Percentiles rank a stretch among this genome's conserved stretches.
Evolutionary conservation across 768 basidiomycete species (phyloP).

Genomic region (Wakefieldia striispora): DNA sequence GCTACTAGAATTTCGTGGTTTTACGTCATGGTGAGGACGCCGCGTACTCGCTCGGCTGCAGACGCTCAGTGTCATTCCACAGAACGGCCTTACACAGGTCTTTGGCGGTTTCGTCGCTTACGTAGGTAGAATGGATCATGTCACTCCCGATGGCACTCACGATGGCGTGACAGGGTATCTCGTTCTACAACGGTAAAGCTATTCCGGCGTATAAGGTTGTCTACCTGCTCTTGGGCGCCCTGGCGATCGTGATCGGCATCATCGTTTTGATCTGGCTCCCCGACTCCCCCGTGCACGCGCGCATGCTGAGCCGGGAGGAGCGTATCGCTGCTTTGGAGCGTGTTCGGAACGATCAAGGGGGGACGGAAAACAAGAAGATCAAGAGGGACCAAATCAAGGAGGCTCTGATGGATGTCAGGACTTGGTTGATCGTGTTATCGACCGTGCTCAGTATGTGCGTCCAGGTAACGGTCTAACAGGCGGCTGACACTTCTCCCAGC

Average conservation of each 20-base stretch:
- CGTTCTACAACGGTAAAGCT: constrained; percentile 46
- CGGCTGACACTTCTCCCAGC: constrained; percentile 34
- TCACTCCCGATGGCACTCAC: background rate
- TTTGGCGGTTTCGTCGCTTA: constrained; percentile 68
- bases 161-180: constrained; percentile 43
- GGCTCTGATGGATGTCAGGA: constrained; percentile 54
- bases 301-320: constrained; percentile 54
- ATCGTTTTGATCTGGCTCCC: constrained; percentile 59
- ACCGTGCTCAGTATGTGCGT: constrained; percentile 51
- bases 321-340: constrained; percentile 62
- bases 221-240: constrained; percentile 56
- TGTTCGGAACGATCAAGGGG: constrained; percentile 64
- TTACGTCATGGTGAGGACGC: constrained; percentile 54
- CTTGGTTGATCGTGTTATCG: constrained; percentile 61
- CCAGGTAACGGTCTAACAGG: background rate
- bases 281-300: constrained; percentile 62
- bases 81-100: constrained; percentile 59
- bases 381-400: constrained; percentile 60
- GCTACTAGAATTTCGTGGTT: constrained; percentile 62
- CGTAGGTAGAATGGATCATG: constrained; percentile 31
- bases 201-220: constrained; percentile 62
- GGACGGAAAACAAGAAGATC: constrained; percentile 56
- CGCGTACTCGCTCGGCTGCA: background rate
- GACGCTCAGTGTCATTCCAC: background rate
- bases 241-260: constrained; percentile 58